These are phyloP conservation scores for Chaetothyriales sp. DNA, from an alignment of 2,329 filamentous ascomycete genomes.

Conservation along the genomic window DNA sequence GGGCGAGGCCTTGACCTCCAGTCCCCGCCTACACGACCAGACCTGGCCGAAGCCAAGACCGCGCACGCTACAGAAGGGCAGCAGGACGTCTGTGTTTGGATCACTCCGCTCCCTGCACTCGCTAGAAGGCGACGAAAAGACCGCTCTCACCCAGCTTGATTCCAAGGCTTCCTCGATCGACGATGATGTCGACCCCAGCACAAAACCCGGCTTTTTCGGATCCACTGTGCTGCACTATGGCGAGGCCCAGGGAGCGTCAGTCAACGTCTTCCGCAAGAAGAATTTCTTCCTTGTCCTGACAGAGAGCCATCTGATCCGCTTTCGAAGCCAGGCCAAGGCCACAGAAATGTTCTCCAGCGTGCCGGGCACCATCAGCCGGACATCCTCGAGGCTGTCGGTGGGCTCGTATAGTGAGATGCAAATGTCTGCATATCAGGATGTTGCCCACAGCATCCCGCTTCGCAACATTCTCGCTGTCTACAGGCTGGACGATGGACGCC, in stretches of 20 bases:
- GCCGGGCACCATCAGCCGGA: slow-evolving; percentile 31
- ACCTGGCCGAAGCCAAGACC: slow-evolving; percentile 23
- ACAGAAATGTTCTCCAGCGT: slow-evolving; percentile 46
- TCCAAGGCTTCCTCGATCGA: slow-evolving; percentile 36
- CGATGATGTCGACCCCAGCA: slow-evolving; percentile 27
- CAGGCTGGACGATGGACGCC: slow-evolving; percentile 50
- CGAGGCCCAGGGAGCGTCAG: slow-evolving; percentile 53
- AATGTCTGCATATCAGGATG: slow-evolving; percentile 40
- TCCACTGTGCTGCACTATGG: slow-evolving; percentile 47
- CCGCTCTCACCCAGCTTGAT: slow-evolving; percentile 30
- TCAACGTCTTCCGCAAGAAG: slow-evolving; percentile 53
- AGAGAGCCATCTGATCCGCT: slow-evolving; percentile 51
- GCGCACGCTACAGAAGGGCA: slow-evolving; percentile 29
- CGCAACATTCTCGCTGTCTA: slow-evolving; percentile 54
- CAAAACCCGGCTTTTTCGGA: slow-evolving; percentile 25
- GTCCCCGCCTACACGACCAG: slow-evolving; percentile 20
- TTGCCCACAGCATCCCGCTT: slow-evolving; percentile 41
- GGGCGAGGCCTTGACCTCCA: slow-evolving; percentile 21
- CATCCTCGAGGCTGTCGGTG: slow-evolving; percentile 41
- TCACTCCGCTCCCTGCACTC: slow-evolving; percentile 41
- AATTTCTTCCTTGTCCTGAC: slow-evolving; percentile 58
- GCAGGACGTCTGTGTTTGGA: slow-evolving; percentile 42
- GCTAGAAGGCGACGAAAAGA: slow-evolving; percentile 37
- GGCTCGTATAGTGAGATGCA: slow-evolving; percentile 48
- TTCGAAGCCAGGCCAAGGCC: slow-evolving; percentile 52